phyloP scores from a whole-genome alignment of 139 green algal genomes.

The Chlorella vulgaris region DNA sequence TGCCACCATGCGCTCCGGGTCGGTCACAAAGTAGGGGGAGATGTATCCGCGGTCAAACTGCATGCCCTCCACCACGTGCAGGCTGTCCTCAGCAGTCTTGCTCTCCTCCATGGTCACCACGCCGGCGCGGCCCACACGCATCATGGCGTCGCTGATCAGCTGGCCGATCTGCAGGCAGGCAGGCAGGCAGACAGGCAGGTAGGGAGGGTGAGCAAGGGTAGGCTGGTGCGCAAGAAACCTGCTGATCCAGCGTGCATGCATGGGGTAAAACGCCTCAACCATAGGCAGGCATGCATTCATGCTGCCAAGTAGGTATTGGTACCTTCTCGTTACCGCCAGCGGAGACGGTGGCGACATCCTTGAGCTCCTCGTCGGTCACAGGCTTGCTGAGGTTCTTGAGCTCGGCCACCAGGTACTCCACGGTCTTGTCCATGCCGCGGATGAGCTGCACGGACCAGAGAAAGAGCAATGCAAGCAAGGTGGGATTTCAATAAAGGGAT shows the following conservation, averaged over 20 bases:
- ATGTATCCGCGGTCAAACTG: conserved; percentile 99
- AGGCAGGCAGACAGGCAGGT: neutral
- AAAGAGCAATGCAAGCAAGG: neutral
- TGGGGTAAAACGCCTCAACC: too few relatives aligned
- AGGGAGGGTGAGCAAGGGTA: neutral
- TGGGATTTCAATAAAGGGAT: neutral
- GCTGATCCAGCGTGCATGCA: neutral
- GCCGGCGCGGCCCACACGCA: conserved; percentile 86
- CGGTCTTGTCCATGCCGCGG: conserved; percentile 93
- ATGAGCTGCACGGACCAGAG: conserved; percentile 79
- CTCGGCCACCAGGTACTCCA: conserved; percentile 83
- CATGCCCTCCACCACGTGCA: conserved; percentile 99
- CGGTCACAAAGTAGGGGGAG: conserved; percentile 99
- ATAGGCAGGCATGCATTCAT: too few relatives aligned
- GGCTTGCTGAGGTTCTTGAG: conserved; percentile 81
- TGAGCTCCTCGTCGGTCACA: conserved; percentile 80
- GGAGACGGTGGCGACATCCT: conserved; percentile 95
- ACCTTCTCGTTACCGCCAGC: conserved; percentile 87
- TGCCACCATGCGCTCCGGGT: conserved; percentile 97
- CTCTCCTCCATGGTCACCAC: conserved; percentile 99
- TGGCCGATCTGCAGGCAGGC: conserved; percentile 84
- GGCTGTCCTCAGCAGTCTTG: conserved; percentile 94
- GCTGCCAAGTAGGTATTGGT: neutral
- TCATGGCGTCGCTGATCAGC: conserved; percentile 97
- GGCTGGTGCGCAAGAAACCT: neutral